These are phyloP conservation scores for Nicotiana tomentosiformis DNA, from an alignment of 257 asterid genomes.

Conservation along the genomic window DNA sequence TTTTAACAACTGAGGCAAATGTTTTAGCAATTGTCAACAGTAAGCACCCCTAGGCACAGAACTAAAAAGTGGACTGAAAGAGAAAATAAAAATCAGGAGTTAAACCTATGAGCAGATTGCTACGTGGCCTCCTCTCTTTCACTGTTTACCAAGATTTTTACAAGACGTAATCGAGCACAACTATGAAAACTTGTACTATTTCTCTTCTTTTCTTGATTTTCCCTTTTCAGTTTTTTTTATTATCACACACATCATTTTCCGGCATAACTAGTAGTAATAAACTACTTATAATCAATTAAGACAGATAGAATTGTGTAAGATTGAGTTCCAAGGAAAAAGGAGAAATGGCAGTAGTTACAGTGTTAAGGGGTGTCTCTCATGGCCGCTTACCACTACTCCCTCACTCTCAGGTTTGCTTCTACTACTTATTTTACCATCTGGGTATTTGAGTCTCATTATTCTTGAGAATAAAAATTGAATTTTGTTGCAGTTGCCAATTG, in stretches of 20 bases:
- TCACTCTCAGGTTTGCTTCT: conserved; percentile 41
- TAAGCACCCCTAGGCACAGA: too few relatives aligned
- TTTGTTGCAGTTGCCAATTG: conserved; percentile 42
- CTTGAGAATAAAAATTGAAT: neutral
- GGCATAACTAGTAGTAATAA: too few relatives aligned
- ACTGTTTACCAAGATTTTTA: neutral
- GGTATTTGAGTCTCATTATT: neutral
- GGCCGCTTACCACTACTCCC: conserved; percentile 45
- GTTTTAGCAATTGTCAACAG: too few relatives aligned
- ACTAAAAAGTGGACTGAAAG: too few relatives aligned
- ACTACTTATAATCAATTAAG: too few relatives aligned
- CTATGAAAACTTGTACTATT: neutral
- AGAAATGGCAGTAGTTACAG: conserved; percentile 56
- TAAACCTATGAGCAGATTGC: neutral
- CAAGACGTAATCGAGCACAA: neutral
- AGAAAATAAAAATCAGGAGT: too few relatives aligned
- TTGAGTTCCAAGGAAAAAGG: neutral
- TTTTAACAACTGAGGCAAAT: too few relatives aligned
- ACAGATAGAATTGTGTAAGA: neutral
- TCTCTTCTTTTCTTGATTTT: too few relatives aligned
- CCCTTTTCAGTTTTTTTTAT: neutral
- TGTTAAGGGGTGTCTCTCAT: conserved; percentile 39
- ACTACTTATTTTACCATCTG: neutral
- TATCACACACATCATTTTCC: neutral
- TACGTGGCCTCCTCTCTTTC: conserved; percentile 3